phyloP scores from a whole-genome alignment of 139 green algal species.

The Pseudopediastrum boryanum region DNA sequence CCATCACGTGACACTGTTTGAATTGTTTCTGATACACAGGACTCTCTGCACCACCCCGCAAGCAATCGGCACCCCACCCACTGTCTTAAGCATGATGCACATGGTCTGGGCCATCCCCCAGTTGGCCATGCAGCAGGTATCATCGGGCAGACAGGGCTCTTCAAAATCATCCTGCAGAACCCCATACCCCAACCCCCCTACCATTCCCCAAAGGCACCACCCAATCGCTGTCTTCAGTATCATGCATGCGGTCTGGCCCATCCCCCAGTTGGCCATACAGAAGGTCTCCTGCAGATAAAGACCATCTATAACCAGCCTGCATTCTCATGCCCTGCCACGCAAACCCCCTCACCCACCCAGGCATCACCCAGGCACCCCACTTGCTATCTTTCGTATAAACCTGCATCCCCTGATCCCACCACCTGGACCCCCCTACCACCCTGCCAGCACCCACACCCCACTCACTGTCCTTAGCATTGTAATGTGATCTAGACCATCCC shows the following conservation, averaged over 20 bases:
- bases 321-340: not conserved
- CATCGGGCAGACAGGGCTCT: no score
- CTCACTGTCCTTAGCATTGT: conserved; percentile 84
- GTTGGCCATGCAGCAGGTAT: conserved; percentile 90
- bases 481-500: conserved; percentile 88
- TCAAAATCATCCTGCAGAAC: not conserved
- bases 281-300: no score
- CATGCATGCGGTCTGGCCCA: conserved; percentile 88
- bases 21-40: no score
- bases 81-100: conserved; percentile 85
- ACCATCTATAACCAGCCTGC: not conserved
- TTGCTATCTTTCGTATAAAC: not conserved
- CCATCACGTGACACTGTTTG: no score
- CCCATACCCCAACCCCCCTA: not conserved
- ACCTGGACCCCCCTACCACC: not conserved
- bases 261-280: conserved; percentile 94
- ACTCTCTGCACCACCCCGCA: not conserved
- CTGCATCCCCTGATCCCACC: not conserved
- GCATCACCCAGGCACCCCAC: no score
- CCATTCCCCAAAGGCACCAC: not conserved
- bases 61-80: conserved; percentile 41
- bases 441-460: not conserved
- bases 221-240: conserved; percentile 76
- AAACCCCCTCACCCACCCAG: no score
- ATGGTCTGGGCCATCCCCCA: conserved; percentile 91